Conservation (phyloP, 805 yeast genomes). For the Candida chilensis region DNA sequence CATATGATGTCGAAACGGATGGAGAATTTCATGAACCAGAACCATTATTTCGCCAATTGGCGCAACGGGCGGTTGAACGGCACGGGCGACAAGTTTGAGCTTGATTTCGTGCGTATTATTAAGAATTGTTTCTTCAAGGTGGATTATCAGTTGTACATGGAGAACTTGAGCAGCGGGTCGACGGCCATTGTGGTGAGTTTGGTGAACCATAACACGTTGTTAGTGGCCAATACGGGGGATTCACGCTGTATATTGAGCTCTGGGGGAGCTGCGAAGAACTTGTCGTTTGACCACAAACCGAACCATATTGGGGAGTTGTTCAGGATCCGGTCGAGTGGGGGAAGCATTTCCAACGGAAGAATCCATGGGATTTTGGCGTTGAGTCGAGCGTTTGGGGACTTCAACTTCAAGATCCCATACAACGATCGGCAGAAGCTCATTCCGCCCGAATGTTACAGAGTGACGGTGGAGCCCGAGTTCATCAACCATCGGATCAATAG, state of each 20-base stretch:
- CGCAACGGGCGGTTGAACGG: conserved; percentile 7
- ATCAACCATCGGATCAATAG: conserved; percentile 20
- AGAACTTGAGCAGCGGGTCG: conserved; percentile 38
- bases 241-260: conserved; percentile 55
- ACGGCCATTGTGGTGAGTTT: conserved; percentile 40
- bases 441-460: conserved; percentile 34
- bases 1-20: conserved; percentile 19
- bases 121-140: conserved; percentile 34
- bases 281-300: conserved; percentile 35
- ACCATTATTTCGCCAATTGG: not conserved
- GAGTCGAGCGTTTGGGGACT: conserved; percentile 35
- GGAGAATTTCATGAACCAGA: conserved; percentile 5
- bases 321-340: conserved; percentile 29
- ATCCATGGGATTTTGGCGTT: conserved; percentile 33
- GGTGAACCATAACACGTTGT: conserved; percentile 31
- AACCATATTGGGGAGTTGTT: conserved; percentile 31
- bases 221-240: conserved; percentile 70
- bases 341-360: conserved; percentile 24
- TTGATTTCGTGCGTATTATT: conserved; percentile 17
- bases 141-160: conserved; percentile 31
- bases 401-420: conserved; percentile 27
- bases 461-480: conserved; percentile 33
- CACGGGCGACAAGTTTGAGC: conserved; percentile 6
- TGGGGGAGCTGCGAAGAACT: conserved; percentile 44
- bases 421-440: conserved; percentile 5